Evolutionary conservation across 169 alveolate genomes (phyloP), one percentile per base, ranked within the genome.

Genomic region (Plasmodium vivax): DNA sequence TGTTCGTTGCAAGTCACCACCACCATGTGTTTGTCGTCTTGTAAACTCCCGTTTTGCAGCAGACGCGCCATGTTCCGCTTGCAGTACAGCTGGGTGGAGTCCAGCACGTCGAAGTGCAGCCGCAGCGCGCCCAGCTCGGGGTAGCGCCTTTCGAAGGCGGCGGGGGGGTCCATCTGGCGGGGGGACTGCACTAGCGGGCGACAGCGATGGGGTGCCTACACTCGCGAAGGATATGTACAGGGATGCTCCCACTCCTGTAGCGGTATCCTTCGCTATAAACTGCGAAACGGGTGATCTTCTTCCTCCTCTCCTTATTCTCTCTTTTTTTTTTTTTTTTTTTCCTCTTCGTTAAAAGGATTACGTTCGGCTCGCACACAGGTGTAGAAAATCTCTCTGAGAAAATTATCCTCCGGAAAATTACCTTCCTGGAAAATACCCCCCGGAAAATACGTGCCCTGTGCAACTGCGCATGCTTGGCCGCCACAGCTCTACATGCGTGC

Each of bases 1-100:
- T 95, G 97, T 74, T 56, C 41, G 23, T 93, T 43, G 62, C 96
- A 93, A 79, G 94, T 92, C 23, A 95, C 95, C 19, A 83, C 85
- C 2, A 92, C 82, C 84, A 92, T 87, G 77, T 45, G 47, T 27
- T 83, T 14, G 5, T 85, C 87, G 58, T 84, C 79, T 30, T 77
- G 77, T 51, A 79, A 36, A 9, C 72, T 36, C 14, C 82, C 93
- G 73, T 85, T 84, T 68, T 75, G 62, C 30, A 83, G 54, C 38
- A 95, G 81, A 32, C 3, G 36, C 38, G 83, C 80, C 77, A 94
- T 51, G 79, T 93, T 91, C 84, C 97, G 82, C 71, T 36, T 82
- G 36, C 94, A 87, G 84, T 95, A 95, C 93, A 91, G 56, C 34
- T 95, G 97, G 56, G 97, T 95, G 43, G 96, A 92, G 83, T 95